A percentile compares a stretch with the other conserved stretches of the same genome.
These are phyloP conservation scores for Wallacemonas collosoma DNA, from an alignment of 208 protist species.

Conservation along the genomic window DNA sequence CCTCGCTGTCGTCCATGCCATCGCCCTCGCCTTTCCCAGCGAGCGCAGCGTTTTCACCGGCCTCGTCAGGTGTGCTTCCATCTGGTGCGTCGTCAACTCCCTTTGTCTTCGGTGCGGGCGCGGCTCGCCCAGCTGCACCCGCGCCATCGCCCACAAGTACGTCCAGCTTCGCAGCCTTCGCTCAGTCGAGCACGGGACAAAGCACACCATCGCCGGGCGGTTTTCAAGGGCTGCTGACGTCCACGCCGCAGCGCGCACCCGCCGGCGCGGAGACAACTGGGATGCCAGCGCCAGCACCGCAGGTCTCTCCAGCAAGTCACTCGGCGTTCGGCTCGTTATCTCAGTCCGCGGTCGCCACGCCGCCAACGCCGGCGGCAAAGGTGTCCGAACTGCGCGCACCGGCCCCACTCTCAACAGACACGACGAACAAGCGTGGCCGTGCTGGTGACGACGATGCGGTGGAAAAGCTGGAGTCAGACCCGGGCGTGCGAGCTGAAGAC, in stretches of 20 bases:
- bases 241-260: not conserved
- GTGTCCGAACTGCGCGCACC: not conserved
- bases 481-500: not conserved
- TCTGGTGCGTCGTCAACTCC: not conserved
- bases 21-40: not conserved
- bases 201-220: not conserved
- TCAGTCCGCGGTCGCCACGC: too few species aligned
- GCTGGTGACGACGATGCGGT: conserved; percentile 1
- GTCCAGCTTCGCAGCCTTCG: not conserved
- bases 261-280: conserved; percentile 3
- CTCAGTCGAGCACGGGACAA: not conserved
- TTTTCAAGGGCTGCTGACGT: not conserved
- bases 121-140: not conserved
- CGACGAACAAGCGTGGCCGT: not conserved
- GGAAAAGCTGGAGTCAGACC: not conserved
- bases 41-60: not conserved
- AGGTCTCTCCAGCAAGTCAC: not conserved
- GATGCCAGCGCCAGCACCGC: conserved; percentile 6
- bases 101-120: not conserved
- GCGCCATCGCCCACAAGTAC: not conserved
- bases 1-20: not conserved
- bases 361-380: too few species aligned
- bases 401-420: not conserved
- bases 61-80: not conserved
- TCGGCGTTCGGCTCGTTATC: not conserved